Conservation (phyloP, 83 land plant genomes). For the Picea abies region DNA sequence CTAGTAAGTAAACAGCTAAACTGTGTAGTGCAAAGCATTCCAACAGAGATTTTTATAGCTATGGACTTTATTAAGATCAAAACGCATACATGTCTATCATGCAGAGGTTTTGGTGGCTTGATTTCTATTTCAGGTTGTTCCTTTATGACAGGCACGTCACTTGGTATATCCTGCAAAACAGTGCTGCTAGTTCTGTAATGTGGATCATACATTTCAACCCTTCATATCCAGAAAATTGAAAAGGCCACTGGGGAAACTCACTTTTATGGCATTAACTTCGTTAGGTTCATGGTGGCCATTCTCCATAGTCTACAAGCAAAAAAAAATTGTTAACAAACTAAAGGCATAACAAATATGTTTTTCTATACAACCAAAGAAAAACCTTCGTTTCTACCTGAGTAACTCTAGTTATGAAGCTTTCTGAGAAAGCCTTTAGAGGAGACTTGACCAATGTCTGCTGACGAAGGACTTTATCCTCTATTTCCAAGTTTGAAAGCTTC, state of each 20-base stretch:
- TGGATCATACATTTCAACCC: not conserved
- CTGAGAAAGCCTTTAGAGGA: slow-evolving; percentile 39
- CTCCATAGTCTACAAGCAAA: slow-evolving; percentile 36
- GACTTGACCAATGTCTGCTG: slow-evolving; percentile 46
- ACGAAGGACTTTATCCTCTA: slow-evolving; percentile 56
- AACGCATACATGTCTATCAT: slow-evolving; percentile 34
- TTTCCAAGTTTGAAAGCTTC: slow-evolving; percentile 54
- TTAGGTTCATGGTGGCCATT: slow-evolving; percentile 54
- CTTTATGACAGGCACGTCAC: slow-evolving; percentile 31
- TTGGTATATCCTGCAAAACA: slow-evolving; percentile 40
- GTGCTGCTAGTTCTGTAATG: too few relatives aligned
- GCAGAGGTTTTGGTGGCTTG: slow-evolving; percentile 39
- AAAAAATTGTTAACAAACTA: not conserved
- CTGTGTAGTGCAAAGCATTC: not conserved
- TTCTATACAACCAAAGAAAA: not conserved
- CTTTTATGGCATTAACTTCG: slow-evolving; percentile 15
- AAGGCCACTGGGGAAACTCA: not conserved
- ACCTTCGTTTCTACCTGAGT: slow-evolving; percentile 7
- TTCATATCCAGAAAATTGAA: not conserved
- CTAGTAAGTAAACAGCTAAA: not conserved
- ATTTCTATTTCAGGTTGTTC: slow-evolving; percentile 32
- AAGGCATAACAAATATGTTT: not conserved
- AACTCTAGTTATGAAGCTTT: slow-evolving; percentile 24
- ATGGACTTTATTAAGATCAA: not conserved
- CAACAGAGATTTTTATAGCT: not conserved